Conservation (phyloP, 805 yeast species). For the Saccharomycopsis vini region DNA sequence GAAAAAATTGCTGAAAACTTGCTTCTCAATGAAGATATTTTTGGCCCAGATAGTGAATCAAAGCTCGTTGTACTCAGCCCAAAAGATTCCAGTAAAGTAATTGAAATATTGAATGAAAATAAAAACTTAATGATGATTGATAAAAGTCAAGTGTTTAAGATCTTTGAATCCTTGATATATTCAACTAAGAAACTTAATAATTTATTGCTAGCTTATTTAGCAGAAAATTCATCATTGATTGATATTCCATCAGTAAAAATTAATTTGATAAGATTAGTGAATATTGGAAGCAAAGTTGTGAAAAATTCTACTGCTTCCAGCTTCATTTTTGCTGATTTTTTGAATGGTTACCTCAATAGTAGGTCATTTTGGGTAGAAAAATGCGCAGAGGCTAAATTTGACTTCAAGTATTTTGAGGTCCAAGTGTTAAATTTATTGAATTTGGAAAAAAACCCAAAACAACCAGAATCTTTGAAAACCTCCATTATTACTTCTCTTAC, state of each 20-base stretch:
- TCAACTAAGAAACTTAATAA: slow-evolving; percentile 48
- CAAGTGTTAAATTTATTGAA: slow-evolving; percentile 52
- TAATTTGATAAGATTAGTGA: slow-evolving; percentile 36
- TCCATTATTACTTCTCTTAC: slow-evolving; percentile 26
- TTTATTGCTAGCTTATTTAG: slow-evolving; percentile 52
- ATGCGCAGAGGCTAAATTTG: slow-evolving; percentile 41
- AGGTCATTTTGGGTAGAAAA: slow-evolving; percentile 37
- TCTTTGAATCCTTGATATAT: slow-evolving; percentile 26
- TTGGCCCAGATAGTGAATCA: slow-evolving; percentile 39
- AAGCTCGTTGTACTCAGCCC: slow-evolving; percentile 52
- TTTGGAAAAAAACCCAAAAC: slow-evolving; percentile 33
- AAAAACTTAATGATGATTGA: slow-evolving; percentile 42
- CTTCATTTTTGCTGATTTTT: slow-evolving; percentile 36
- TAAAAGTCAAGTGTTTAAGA: slow-evolving; percentile 34
- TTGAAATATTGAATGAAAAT: slow-evolving; percentile 31
- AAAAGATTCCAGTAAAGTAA: slow-evolving; percentile 47
- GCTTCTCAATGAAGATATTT: slow-evolving; percentile 46
- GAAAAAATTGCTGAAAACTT: slow-evolving; percentile 3
- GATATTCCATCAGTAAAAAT: slow-evolving; percentile 50
- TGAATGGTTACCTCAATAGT: slow-evolving; percentile 36
- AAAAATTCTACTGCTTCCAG: slow-evolving; percentile 38
- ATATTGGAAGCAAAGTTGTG: slow-evolving; percentile 30
- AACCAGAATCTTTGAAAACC: slow-evolving; percentile 4
- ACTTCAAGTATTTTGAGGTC: slow-evolving; percentile 46
- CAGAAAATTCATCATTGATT: slow-evolving; percentile 52